Evolutionary conservation across 495 filamentous ascomycete genomes (phyloP), one percentile per base, ranked within the genome.

Genomic region (Penicillium maclennaniae): DNA sequence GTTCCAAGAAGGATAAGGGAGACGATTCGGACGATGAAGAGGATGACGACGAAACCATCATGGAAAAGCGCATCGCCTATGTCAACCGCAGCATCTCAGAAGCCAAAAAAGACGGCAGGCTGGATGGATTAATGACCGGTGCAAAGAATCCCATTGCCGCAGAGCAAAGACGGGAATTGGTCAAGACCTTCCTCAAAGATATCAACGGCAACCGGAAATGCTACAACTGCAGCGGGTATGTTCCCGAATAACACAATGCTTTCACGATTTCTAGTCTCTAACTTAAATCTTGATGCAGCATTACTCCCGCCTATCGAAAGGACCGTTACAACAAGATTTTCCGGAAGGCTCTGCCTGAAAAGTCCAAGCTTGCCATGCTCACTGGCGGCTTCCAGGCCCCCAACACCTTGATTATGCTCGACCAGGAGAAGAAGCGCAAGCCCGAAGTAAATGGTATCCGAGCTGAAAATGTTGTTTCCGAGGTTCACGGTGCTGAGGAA

Each of bases 241-340:
- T 66, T 56, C 7, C 38, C 7, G 25, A 16, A 28, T 39, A 19
- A 43, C 37, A 19, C 20, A 51, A 26, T 46, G 16, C 17, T 23
- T 20, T 55, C 49, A 28, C 28, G 10, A 34, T 34, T 34, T 34
- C 43, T 23, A 48, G 43, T 38, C 50, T 25, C 54, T 56, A 41
- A 51, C 56, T 40, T 40, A 16, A 2, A 54, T 21, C 56, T 23
- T 42, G 6, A 2, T 43, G 67, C 63, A 86, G 82, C 42, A 81
- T 89, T 34, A 87, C 88, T 20, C 90, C 91, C 17, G 73, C 69
- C 6, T 97, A 87, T 69, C 82, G 91, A 58, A 95, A 92, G 61
- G 92, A 97, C 55, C 80, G 85, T 23, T 91, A 79, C 63, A 85
- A 87, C 56, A 97, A 97, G 69, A 93, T 99, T 47, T 99, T 97